Base-by-base conservation (phyloP, 441 rosid genomes). In the Brassica hybrid region DNA sequence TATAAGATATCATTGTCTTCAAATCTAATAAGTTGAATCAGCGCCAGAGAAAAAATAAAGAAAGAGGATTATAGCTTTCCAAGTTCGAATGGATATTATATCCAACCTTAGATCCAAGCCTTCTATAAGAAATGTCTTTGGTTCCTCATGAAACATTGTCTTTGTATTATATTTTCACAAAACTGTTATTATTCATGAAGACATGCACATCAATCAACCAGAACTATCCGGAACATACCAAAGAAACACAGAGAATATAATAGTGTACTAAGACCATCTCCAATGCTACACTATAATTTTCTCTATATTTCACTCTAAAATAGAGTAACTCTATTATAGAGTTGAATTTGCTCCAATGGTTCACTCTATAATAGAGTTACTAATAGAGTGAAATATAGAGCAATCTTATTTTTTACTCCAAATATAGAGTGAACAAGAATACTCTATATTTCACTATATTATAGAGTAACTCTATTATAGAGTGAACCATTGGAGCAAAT, bases 1-100 rank as follows among this genome's bases (percentile, higher is more conserved):
- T 58, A 7, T 32, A 21, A 13, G 21, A 58, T 52, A 21, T 38
- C 52, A 13, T 7, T 43, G 59, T 23, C 60, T 48, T 48, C 10
- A 57, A 21, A 13, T 57, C 21, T 25, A 13, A 50, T 6, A 54
- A 69, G 63, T 69, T n/a, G 13, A 58, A 38, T 10, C 48, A 59
- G 63, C 32, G 12, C 13, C 63, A 58, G 27, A 58, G 34, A 38
- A 58, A 57, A 18, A 21, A 11, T 14, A 4, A 21, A n/a, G n/a
- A n/a, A 58, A 17, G 32, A 21, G 14, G 63, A 58, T 58, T 58
- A 58, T 50, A 50, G 7, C 62, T 58, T 58, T 58, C 62, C 12
- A 19, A 10, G 62, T 19, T 58, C 8, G n/a, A 58, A n/a, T n/a
- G n/a, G n/a, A 58, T 57, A 6, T 45, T 1, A 45, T 45, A 12